Percentiles rank a stretch among this genome's conserved stretches.
Conservation (phyloP, 768 basidiomycete genomes). For the Tricholomella constricta region DNA sequence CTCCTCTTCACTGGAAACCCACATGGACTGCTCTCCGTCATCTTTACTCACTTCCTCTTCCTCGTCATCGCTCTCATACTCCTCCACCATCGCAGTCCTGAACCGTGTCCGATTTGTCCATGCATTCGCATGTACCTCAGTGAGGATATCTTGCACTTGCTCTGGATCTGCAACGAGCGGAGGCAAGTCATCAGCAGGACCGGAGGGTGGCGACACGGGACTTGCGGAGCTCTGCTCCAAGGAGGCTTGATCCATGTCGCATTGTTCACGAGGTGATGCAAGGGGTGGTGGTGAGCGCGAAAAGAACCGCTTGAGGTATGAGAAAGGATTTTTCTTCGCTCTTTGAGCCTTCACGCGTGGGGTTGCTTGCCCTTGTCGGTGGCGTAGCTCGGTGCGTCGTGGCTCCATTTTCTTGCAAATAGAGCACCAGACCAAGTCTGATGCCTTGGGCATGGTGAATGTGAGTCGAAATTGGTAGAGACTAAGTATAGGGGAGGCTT, state of each 20-base stretch:
- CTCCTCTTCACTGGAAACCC: background rate
- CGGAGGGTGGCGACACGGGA: too few species aligned
- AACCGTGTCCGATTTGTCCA: background rate
- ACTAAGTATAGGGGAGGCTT: background rate
- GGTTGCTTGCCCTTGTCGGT: background rate
- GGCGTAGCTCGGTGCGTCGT: background rate
- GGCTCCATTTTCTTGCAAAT: conserved; percentile 1
- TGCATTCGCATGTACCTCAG: background rate
- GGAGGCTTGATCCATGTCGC: too few species aligned
- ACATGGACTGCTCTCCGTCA: background rate
- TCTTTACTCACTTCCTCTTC: conserved; percentile 3
- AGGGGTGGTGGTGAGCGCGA: background rate
- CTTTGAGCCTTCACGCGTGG: background rate
- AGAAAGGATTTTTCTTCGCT: background rate
- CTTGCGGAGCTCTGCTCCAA: too few species aligned
- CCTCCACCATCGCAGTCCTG: background rate
- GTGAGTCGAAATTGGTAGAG: background rate
- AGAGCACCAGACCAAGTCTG: background rate
- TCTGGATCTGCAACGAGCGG: background rate
- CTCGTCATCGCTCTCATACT: conserved; percentile 8
- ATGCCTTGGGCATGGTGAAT: background rate
- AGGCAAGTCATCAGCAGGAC: too few species aligned
- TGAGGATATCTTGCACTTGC: background rate
- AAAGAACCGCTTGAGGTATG: background rate
- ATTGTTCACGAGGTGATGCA: background rate